A percentile compares a stretch with the other conserved stretches of the same genome.
Conservation (phyloP, 148 eudicot genomes). For the Nepenthes gracilis region DNA sequence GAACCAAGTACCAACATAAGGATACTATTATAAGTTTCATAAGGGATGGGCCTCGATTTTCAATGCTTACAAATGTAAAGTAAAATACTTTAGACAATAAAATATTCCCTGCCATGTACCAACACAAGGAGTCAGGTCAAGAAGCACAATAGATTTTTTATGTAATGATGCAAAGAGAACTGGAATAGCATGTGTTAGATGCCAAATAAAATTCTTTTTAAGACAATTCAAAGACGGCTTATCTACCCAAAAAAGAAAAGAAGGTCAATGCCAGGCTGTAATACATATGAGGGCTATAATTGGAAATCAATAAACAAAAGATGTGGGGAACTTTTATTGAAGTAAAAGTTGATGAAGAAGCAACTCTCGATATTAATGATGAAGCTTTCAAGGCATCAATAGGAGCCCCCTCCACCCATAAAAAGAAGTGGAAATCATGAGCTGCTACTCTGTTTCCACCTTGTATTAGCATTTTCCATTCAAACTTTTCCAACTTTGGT, state of each 20-base stretch:
- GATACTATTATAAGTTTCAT: too few relatives aligned
- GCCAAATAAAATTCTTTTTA: too few relatives aligned
- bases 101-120: too few relatives aligned
- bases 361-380: constrained; percentile 6
- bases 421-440: constrained; percentile 5
- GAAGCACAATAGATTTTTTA: too few relatives aligned
- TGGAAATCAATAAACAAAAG: constrained; percentile 1
- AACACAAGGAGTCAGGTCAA: too few relatives aligned
- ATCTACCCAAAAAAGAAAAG: constrained; percentile 2
- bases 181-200: too few relatives aligned
- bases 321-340: constrained; percentile 5
- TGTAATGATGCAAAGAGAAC: too few relatives aligned
- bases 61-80: too few relatives aligned
- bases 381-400: constrained; percentile 7
- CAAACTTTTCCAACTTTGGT: constrained; percentile 2
- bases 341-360: constrained; percentile 6
- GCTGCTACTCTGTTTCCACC: constrained; percentile 2
- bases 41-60: too few relatives aligned
- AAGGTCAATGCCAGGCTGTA: constrained; percentile 5
- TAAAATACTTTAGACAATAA: too few relatives aligned
- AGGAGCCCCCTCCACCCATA: constrained; percentile 7
- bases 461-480: constrained; percentile 3
- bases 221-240: background rate
- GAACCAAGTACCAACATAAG: too few relatives aligned
- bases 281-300: background rate